Conservation (phyloP, 352 stramenopile species). For the Phytophthora sansomeana region DNA sequence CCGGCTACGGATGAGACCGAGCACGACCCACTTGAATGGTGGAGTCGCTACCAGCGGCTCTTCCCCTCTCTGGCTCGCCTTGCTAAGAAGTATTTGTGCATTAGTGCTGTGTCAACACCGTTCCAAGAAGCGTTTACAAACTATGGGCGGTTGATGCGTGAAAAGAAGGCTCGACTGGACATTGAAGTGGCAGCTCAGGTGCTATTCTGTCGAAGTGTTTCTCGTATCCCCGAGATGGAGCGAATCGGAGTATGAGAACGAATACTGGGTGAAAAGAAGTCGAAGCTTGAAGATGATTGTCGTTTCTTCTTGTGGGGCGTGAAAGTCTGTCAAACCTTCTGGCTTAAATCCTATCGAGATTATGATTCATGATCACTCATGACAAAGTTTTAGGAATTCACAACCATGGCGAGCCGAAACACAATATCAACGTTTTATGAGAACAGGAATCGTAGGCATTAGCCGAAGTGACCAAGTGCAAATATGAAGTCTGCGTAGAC, state of each 20-base stretch:
- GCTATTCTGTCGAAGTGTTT: conserved; percentile 83
- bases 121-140: conserved; percentile 86
- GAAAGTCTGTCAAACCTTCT: neutral
- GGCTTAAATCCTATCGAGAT: no score
- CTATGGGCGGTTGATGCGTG: conserved; percentile 77
- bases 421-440: no score
- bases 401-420: no score
- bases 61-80: conserved; percentile 76
- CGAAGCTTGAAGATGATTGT: neutral
- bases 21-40: conserved; percentile 86
- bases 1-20: conserved; percentile 73
- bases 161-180: conserved; percentile 80
- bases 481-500: no score
- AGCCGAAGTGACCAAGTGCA: no score
- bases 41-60: conserved; percentile 74
- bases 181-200: conserved; percentile 84
- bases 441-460: no score
- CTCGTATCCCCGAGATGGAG: conserved; percentile 84
- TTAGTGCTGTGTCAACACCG: conserved; percentile 76
- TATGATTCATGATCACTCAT: no score
- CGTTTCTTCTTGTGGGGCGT: neutral
- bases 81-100: conserved; percentile 79
- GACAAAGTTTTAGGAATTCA: no score
- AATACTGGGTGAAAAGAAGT: neutral
- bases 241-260: conserved; percentile 73